A percentile compares a stretch with the other conserved stretches of the same genome.
Evolutionary conservation across 2,329 filamentous ascomycete species (phyloP).

Genomic region (Kalaharituber pfeilii): DNA sequence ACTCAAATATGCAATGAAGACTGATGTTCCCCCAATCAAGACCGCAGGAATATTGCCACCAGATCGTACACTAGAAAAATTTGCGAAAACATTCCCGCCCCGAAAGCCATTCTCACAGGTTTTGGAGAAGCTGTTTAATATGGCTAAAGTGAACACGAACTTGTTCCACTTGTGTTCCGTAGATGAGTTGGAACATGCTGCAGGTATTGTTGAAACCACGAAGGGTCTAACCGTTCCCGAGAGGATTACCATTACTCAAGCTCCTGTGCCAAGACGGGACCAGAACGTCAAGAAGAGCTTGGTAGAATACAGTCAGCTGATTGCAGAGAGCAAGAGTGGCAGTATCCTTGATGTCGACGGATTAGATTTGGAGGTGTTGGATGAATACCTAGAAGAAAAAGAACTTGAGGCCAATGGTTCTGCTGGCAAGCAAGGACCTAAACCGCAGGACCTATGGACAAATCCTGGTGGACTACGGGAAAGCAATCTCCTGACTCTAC

Average conservation of each 20-base stretch:
- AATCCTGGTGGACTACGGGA: background rate
- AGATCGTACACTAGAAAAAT: conserved; percentile 50
- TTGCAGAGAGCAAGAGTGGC: conserved; percentile 50
- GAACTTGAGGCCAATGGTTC: conserved; percentile 23
- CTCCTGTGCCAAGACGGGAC: background rate
- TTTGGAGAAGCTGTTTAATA: conserved; percentile 30
- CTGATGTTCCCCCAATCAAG: conserved; percentile 46
- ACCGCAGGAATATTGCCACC: conserved; percentile 62
- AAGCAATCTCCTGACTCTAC: conserved; percentile 40
- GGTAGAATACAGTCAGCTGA: conserved; percentile 30
- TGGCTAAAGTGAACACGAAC: conserved; percentile 45
- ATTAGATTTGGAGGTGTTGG: conserved; percentile 57
- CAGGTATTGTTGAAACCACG: conserved; percentile 57
- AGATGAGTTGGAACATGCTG: conserved; percentile 44
- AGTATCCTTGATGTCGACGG: conserved; percentile 52
- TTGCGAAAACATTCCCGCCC: conserved; percentile 65
- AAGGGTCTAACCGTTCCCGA: conserved; percentile 51
- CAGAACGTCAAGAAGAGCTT: conserved; percentile 33
- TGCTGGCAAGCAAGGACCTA: background rate
- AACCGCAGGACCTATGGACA: background rate
- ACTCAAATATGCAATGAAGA: conserved; percentile 45
- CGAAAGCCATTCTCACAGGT: conserved; percentile 71
- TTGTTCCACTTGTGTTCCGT: conserved; percentile 55
- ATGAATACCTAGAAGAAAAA: conserved; percentile 29
- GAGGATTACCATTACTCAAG: conserved; percentile 34